phyloP scores from a whole-genome alignment of 345 rosid genomes.

The Salix exigua region DNA sequence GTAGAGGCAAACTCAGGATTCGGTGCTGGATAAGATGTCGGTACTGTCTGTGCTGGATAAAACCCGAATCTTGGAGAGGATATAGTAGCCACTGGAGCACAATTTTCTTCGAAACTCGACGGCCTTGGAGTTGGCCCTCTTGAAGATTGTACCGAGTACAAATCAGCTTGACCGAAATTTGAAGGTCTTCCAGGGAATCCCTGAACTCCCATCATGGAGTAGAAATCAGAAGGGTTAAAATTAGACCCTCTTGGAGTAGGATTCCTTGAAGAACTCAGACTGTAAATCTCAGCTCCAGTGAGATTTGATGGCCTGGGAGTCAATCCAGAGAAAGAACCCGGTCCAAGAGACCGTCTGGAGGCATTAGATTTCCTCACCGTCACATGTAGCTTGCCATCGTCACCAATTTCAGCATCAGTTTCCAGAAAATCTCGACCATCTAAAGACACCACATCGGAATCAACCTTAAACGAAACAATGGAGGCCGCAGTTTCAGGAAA shows the following conservation, averaged over 20 bases:
- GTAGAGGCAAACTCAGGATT: slow-evolving; percentile 66
- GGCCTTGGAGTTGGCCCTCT: slow-evolving; percentile 50
- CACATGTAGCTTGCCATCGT: slow-evolving; percentile 43
- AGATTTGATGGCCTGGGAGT: slow-evolving; percentile 50
- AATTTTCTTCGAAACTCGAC: slow-evolving; percentile 47
- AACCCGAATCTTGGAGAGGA: slow-evolving; percentile 77
- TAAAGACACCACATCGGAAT: slow-evolving; percentile 41
- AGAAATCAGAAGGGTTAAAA: slow-evolving; percentile 32
- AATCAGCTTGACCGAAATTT: slow-evolving; percentile 78
- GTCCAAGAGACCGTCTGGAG: slow-evolving; percentile 34
- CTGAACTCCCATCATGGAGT: slow-evolving; percentile 55
- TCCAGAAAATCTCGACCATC: slow-evolving; percentile 42
- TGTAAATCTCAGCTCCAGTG: slow-evolving; percentile 49
- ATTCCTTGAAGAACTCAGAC: slow-evolving; percentile 41
- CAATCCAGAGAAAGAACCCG: slow-evolving; percentile 31
- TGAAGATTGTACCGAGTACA: slow-evolving; percentile 72
- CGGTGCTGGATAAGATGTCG: slow-evolving; percentile 79
- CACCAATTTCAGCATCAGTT: slow-evolving; percentile 40
- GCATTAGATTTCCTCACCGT: slow-evolving; percentile 43
- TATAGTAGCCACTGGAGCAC: slow-evolving; percentile 29
- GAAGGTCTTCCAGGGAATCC: slow-evolving; percentile 66
- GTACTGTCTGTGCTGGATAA: slow-evolving; percentile 55
- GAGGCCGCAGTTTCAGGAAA: slow-evolving; percentile 47
- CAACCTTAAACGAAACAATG: slow-evolving; percentile 45
- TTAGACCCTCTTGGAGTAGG: slow-evolving; percentile 50